Conservation (phyloP, 768 basidiomycete genomes). For the Tremella yokohamensis region DNA sequence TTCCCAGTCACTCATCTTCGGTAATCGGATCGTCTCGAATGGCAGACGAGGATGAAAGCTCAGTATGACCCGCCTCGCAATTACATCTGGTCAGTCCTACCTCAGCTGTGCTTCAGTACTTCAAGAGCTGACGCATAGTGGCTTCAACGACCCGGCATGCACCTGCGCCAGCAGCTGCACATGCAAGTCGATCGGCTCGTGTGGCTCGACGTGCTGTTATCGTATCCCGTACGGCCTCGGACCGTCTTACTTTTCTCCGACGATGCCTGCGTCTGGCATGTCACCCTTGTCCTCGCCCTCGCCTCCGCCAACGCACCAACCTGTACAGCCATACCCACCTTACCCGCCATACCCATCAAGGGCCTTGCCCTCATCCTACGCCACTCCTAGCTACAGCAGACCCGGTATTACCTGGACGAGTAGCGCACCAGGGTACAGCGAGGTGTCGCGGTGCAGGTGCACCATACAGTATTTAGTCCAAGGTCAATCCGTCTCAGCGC, state of each 20-base stretch:
- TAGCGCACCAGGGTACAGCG: no score
- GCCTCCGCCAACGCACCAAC: not conserved
- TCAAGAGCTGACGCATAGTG: not conserved
- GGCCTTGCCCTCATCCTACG: no score
- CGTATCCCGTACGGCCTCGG: slow-evolving; percentile 2
- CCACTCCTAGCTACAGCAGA: no score
- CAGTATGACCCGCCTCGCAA: not conserved
- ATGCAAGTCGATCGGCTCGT: slow-evolving; percentile 1
- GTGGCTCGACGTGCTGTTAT: slow-evolving; percentile 1
- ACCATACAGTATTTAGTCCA: no score
- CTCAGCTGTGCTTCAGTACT: not conserved
- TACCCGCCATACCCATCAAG: no score
- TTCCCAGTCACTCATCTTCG: no score
- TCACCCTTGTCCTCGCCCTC: not conserved
- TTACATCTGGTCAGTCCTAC: slow-evolving; percentile 2
- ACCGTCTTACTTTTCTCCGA: not conserved
- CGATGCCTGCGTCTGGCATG: slow-evolving; percentile 3
- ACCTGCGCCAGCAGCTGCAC: slow-evolving; percentile 2
- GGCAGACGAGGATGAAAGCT: no score
- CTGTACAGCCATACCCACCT: no score
- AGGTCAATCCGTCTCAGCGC: no score
- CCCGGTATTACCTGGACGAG: no score
- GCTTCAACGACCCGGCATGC: not conserved
- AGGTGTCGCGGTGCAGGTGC: no score
- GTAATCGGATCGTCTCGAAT: no score